Percentiles rank a stretch among this genome's conserved stretches.
These are phyloP conservation scores for Bipolaris victoriae DNA, from an alignment of 2,329 filamentous ascomycete genomes.

Conservation along the genomic window DNA sequence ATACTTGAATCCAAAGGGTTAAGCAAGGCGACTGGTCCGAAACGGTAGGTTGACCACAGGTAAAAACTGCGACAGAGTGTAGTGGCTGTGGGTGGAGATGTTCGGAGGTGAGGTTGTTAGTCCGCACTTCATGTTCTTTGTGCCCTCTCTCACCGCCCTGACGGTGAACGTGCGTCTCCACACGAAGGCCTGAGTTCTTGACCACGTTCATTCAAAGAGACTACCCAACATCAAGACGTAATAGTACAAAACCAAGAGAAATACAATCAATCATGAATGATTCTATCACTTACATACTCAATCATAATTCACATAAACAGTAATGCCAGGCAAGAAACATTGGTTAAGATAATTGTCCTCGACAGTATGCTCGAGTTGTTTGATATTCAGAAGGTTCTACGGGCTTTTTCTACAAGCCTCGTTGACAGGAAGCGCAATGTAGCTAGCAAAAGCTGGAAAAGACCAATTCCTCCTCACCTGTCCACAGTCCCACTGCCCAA, in stretches of 20 bases:
- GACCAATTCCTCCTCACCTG: background rate
- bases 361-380: constrained; percentile 11
- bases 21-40: background rate
- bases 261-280: too few species aligned
- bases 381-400: constrained; percentile 21
- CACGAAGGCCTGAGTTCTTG: background rate
- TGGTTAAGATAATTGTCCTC: constrained; percentile 4
- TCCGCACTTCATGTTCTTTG: constrained; percentile 24
- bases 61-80: background rate
- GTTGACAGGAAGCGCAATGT: constrained; percentile 1
- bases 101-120: constrained; percentile 17
- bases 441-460: constrained; percentile 5
- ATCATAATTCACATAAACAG: background rate
- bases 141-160: constrained; percentile 26
- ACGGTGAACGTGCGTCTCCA: constrained; percentile 13
- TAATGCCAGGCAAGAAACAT: background rate
- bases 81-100: constrained; percentile 5
- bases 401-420: constrained; percentile 9
- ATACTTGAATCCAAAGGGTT: background rate
- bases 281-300: background rate
- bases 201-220: background rate
- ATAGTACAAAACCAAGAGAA: background rate
- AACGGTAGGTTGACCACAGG: background rate
- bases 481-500: background rate
- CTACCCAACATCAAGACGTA: background rate